Base-by-base conservation (phyloP, 2,329 filamentous ascomycete genomes). In the Penicillium janthinellum region DNA sequence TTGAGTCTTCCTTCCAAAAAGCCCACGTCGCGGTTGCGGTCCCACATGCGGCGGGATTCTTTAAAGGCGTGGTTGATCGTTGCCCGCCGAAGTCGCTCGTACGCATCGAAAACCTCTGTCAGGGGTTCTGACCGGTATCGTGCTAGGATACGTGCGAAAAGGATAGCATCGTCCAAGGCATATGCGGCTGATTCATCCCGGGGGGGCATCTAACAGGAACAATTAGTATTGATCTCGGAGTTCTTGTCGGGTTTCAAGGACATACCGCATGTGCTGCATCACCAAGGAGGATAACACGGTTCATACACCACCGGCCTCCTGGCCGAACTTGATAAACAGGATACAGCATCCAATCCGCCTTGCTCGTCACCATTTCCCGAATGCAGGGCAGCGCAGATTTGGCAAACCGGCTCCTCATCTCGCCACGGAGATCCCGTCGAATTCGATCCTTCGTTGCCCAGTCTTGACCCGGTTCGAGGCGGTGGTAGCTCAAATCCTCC, bases 191-290 rank as follows among this genome's bases (percentile, higher is more conserved):
- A 79, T 67, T 81, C 79, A 47, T 79, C 79, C 22, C 76, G 75
- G 0, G 79, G 79, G 1, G 79, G 79, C 79, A 81, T 81, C 78
- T 80, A 35, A 56, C 2, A 4, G 2, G 12, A 42, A n/a, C 8
- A 11, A 31, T 35, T 22, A 39, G 41, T 22, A 35, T 14, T 6
- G 8, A 38, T 4, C 38, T 20, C 5, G 34, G 8, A n/a, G 5
- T 5, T 17, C 17, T 15, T 39, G 5, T n/a, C 12, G 4, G 11
- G 10, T 39, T 12, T 5, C 38, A 41, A 10, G 20, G 2, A 71
- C 77, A 52, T 73, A 80, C 78, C 38, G 79, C 79, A 61, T 82
- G 79, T 4, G 78, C 80, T 28, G 79, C 79, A 69, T 82, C 80
- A 4, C 79, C 79, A 4, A 82, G 63, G 5, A 82, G 62, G 22